These are phyloP conservation scores for Lactarius sp. DNA, from an alignment of 768 basidiomycete genomes.

Conservation along the genomic window DNA sequence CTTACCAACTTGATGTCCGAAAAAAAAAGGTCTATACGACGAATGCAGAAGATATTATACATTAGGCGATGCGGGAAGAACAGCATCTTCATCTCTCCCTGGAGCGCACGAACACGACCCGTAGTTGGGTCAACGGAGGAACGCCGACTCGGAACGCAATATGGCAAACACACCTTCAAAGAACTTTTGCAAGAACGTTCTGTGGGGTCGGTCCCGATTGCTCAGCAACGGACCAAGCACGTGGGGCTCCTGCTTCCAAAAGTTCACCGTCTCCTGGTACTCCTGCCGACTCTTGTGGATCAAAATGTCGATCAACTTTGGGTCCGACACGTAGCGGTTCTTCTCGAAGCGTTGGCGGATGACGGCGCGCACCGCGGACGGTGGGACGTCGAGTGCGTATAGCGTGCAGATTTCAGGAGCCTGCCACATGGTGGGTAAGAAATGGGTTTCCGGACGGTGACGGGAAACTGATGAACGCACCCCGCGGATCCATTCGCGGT, in stretches of 20 bases:
- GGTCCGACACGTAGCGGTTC: conserved; percentile 78
- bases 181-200: conserved; percentile 79
- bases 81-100: conserved; percentile 75
- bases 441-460: too few relatives aligned
- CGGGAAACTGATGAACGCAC: conserved; percentile 45
- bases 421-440: conserved; percentile 37
- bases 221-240: conserved; percentile 65
- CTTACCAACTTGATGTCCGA: conserved; percentile 6
- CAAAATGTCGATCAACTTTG: conserved; percentile 78
- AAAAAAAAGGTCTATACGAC: conserved; percentile 22
- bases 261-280: conserved; percentile 91
- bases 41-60: conserved; percentile 21
- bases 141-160: background rate
- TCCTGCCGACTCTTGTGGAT: conserved; percentile 81
- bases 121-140: conserved; percentile 6
- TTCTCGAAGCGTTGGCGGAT: conserved; percentile 85
- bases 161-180: conserved; percentile 58
- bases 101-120: conserved; percentile 10
- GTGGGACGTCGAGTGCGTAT: conserved; percentile 78
- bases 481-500: conserved; percentile 90
- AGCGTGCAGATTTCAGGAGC: conserved; percentile 86
- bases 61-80: conserved; percentile 44
- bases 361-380: conserved; percentile 69
- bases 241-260: conserved; percentile 87
- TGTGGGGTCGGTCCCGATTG: conserved; percentile 42